phyloP scores from a whole-genome alignment of 805 yeast genomes.

The Candida namnaoensis region DNA sequence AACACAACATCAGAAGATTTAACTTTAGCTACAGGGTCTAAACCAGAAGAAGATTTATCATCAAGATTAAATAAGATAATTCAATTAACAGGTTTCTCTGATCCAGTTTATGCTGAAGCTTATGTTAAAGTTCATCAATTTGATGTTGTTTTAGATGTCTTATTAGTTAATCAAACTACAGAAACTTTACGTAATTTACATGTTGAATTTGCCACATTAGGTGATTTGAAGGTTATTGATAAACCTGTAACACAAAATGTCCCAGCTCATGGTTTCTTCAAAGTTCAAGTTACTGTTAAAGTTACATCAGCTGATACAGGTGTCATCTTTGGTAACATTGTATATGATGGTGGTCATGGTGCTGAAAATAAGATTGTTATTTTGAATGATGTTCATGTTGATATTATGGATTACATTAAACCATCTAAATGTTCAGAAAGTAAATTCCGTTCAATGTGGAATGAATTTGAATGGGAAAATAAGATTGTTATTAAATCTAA shows the following conservation, averaged over 20 bases:
- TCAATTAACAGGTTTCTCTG: constrained; percentile 96
- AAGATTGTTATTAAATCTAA: constrained; percentile 82
- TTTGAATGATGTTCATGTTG: constrained; percentile 89
- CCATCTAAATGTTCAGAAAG: constrained; percentile 89
- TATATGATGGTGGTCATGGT: constrained; percentile 93
- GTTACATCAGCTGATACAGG: constrained; percentile 98
- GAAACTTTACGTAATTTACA: constrained; percentile 84
- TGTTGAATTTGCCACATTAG: constrained; percentile 93
- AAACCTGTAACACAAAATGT: constrained; percentile 83
- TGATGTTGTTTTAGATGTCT: constrained; percentile 89
- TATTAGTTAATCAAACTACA: constrained; percentile 90
- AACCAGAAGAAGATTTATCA: constrained; percentile 48
- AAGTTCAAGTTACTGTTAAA: constrained; percentile 79
- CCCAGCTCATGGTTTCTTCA: constrained; percentile 97
- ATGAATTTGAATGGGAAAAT: constrained; percentile 99
- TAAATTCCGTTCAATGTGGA: constrained; percentile 96
- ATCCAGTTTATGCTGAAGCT: constrained; percentile 97
- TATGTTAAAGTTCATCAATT: constrained; percentile 93
- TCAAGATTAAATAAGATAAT: constrained; percentile 83
- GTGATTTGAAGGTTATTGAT: constrained; percentile 92
- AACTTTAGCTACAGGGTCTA: constrained; percentile 41
- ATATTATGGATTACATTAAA: constrained; percentile 93
- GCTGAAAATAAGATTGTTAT: constrained; percentile 85
- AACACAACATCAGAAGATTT: constrained; percentile 53
- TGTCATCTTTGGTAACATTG: constrained; percentile 93